Evolutionary conservation across 345 rosid genomes (phyloP).

Genomic region (Eucalyptus sp.): DNA sequence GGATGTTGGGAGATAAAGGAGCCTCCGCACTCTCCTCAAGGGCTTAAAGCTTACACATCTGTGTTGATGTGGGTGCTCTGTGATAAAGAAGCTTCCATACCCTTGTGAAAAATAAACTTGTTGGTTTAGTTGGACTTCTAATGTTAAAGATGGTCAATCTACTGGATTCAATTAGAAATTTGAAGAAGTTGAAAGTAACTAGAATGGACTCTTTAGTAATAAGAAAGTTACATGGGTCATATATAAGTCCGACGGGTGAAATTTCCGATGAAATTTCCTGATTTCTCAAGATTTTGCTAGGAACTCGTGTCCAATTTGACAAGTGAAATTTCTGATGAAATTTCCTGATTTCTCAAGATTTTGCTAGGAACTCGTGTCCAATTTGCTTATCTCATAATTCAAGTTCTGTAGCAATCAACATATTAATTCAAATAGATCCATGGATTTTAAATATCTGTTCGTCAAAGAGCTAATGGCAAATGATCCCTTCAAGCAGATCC

Average conservation of each 20-base stretch:
- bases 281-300: too few relatives aligned
- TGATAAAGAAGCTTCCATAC: not conserved
- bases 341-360: not conserved
- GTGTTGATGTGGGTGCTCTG: fast-evolving
- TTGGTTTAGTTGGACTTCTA: not conserved
- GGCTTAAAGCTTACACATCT: not conserved
- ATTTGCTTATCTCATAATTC: not conserved
- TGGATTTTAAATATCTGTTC: not conserved
- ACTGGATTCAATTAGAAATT: not conserved
- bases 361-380: not conserved
- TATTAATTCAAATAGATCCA: not conserved
- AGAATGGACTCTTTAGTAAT: not conserved
- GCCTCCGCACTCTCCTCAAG: not conserved
- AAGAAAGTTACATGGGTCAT: not conserved
- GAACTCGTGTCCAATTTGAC: too few relatives aligned
- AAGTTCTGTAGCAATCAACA: not conserved
- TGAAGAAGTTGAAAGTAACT: too few relatives aligned
- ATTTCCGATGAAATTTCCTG: not conserved
- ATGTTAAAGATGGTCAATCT: not conserved
- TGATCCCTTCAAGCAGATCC: not conserved
- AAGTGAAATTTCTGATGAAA: too few relatives aligned
- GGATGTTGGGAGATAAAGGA: not conserved
- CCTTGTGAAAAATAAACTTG: not conserved
- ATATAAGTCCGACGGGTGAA: fast-evolving
- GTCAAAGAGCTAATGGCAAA: not conserved